A percentile compares a stretch with the other conserved stretches of the same genome.
phyloP scores from a whole-genome alignment of 257 asterid species.

The Cruciata laevipes region DNA sequence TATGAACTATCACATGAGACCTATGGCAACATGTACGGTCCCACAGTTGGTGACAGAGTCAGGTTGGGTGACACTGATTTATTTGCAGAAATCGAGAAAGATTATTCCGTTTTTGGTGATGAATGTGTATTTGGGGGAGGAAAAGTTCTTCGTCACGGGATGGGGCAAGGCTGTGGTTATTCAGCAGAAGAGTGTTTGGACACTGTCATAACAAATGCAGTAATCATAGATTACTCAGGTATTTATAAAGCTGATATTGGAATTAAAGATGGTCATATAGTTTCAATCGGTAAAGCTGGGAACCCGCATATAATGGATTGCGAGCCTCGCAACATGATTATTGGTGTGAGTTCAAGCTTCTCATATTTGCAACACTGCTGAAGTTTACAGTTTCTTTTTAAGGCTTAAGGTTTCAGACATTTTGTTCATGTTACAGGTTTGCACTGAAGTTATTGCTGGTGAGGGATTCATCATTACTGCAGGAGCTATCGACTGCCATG shows the following conservation, averaged over 20 bases:
- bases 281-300: slow-evolving; percentile 77
- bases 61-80: slow-evolving; percentile 89
- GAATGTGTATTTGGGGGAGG: slow-evolving; percentile 99
- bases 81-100: slow-evolving; percentile 79
- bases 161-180: slow-evolving; percentile 90
- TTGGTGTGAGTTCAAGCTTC: slow-evolving; percentile 63
- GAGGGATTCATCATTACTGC: slow-evolving; percentile 95
- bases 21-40: slow-evolving; percentile 88
- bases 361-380: slow-evolving; percentile 4
- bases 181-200: slow-evolving; percentile 50
- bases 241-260: slow-evolving; percentile 92
- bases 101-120: slow-evolving; percentile 70
- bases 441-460: slow-evolving; percentile 92
- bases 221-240: slow-evolving; percentile 80
- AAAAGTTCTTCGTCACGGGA: slow-evolving; percentile 85
- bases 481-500: slow-evolving; percentile 96
- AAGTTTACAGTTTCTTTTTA: slow-evolving; percentile 3
- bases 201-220: slow-evolving; percentile 90
- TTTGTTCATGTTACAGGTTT: slow-evolving; percentile 40
- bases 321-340: slow-evolving; percentile 37
- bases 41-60: slow-evolving; percentile 80
- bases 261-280: slow-evolving; percentile 66
- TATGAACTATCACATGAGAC: slow-evolving; percentile 57
- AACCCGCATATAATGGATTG: slow-evolving; percentile 79
- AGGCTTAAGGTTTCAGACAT: slow-evolving; percentile 12